Evolutionary conservation across 257 asterid genomes (phyloP), one percentile per base, ranked within the genome.

Genomic region (Galeopsis tetrahit): DNA sequence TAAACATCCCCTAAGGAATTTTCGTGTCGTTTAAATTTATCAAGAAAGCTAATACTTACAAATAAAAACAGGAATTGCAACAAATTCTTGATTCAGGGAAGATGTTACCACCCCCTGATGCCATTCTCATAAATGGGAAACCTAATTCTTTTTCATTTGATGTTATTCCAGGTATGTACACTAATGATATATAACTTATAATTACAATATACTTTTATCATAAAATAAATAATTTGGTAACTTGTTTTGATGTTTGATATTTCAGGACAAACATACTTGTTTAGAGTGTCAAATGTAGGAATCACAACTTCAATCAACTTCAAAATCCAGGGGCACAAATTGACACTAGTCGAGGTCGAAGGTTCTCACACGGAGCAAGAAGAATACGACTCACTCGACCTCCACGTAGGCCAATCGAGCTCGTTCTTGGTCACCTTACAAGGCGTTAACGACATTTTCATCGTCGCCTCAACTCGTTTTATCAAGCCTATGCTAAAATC

Each of bases 401-500:
- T 93, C 78, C 97, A 90, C 10, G 90, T 80, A 0, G 98, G 98
- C 5, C 98, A 93, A 78, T 88, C 97, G 17, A 74, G 88, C 65
- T 75, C 97, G 3, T 79, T 93, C 74, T 56, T 88, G 28, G 90
- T 90, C 10, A 81, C 88, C 6, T 28, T 85, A 57, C 35, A 73
- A 7, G 72, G 55, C 31, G 2, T 0, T 2, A 74, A 71, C 11
- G 95, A 87, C 82, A 84, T 77, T 59, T 83, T 68, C 79, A 74
- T 93, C 4, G 87, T 84, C 2, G 98, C 85, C 38, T 84, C 97
- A 0, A 75, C 88, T 42, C 95, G 96, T 35, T 92, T 92, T 69
- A 80, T 81, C 8, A 81, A 80, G 78, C 89, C 93, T 0, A 10
- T 78, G 0, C 74, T 85, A 5, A 84, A 83, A 5, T 60, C 91